A percentile compares a stretch with the other conserved stretches of the same genome.
Conservation (phyloP, 345 rosid species). For the Hypericum perforatum region DNA sequence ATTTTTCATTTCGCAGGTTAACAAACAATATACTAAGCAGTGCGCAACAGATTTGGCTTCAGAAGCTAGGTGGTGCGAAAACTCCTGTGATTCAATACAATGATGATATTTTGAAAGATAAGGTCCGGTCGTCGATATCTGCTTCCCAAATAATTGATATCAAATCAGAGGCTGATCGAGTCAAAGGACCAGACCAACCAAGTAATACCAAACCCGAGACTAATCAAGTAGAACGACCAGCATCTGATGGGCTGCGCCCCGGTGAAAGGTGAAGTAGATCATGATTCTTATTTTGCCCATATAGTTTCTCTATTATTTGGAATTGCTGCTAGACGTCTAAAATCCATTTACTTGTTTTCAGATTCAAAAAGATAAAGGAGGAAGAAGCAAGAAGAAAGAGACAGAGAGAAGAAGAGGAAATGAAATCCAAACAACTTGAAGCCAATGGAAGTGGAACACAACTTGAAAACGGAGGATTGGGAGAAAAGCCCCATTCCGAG, state of each 20-base stretch:
- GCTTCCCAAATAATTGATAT: neutral
- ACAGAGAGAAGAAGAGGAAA: conserved; percentile 54
- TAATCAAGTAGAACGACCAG: conserved; percentile 28
- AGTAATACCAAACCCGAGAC: conserved; percentile 21
- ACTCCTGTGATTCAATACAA: conserved; percentile 32
- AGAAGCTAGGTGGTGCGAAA: conserved; percentile 72
- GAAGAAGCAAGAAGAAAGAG: conserved; percentile 61
- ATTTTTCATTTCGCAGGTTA: conserved; percentile 40
- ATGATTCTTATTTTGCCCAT: neutral
- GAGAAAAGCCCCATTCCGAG: conserved; percentile 8
- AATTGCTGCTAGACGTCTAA: conserved; percentile 12
- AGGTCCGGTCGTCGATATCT: conserved; percentile 30
- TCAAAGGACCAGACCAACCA: neutral
- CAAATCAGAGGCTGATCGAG: conserved; percentile 10
- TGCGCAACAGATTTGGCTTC: conserved; percentile 91
- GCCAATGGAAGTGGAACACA: conserved; percentile 26
- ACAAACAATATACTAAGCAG: conserved; percentile 88
- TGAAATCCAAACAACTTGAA: conserved; percentile 36
- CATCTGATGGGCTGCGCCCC: conserved; percentile 49
- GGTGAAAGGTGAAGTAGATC: conserved; percentile 53
- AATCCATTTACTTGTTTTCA: conserved; percentile 18
- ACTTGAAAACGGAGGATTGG: conserved; percentile 5
- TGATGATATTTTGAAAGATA: conserved; percentile 36
- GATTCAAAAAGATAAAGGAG: conserved; percentile 77
- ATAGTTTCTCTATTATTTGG: neutral